Conservation (phyloP, 495 filamentous ascomycete genomes). For the Penicillium antarcticum region DNA sequence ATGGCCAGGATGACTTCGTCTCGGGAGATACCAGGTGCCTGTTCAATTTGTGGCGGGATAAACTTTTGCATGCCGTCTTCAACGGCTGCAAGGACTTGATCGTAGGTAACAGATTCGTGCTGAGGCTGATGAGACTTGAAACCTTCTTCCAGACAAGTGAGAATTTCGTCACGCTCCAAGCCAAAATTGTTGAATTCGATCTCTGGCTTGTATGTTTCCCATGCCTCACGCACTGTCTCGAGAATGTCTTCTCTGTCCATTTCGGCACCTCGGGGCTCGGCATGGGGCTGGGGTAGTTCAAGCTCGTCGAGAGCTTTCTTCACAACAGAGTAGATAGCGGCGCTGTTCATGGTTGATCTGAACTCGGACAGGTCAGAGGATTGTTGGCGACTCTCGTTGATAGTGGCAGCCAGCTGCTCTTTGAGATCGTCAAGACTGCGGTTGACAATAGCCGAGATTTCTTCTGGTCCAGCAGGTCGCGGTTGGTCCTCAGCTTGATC, state of each 20-base stretch:
- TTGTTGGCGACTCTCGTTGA: slow-evolving; percentile 71
- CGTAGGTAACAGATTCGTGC: slow-evolving; percentile 59
- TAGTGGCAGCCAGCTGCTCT: slow-evolving; percentile 69
- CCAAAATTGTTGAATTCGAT: slow-evolving; percentile 87
- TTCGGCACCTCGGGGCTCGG: slow-evolving; percentile 30
- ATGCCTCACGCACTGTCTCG: slow-evolving; percentile 79
- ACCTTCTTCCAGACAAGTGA: slow-evolving; percentile 79
- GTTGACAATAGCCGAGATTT: slow-evolving; percentile 74
- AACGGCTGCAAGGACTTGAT: slow-evolving; percentile 80
- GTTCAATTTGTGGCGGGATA: slow-evolving; percentile 63
- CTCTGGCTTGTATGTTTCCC: slow-evolving; percentile 88
- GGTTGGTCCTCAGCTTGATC: slow-evolving; percentile 40
- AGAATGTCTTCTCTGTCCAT: slow-evolving; percentile 78
- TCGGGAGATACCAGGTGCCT: slow-evolving; percentile 62
- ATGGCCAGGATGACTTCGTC: slow-evolving; percentile 22
- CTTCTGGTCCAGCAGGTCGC: slow-evolving; percentile 53
- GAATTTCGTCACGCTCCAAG: slow-evolving; percentile 81
- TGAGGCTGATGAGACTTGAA: slow-evolving; percentile 69
- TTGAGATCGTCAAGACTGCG: slow-evolving; percentile 76
- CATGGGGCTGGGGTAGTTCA: slow-evolving; percentile 36
- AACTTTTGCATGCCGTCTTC: slow-evolving; percentile 77
- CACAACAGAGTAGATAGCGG: slow-evolving; percentile 78
- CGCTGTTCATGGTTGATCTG: slow-evolving; percentile 58
- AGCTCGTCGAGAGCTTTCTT: slow-evolving; percentile 71
- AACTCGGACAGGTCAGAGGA: slow-evolving; percentile 51